Conservation (phyloP, 2,329 filamentous ascomycete species). For the Gyromitra esculenta region DNA sequence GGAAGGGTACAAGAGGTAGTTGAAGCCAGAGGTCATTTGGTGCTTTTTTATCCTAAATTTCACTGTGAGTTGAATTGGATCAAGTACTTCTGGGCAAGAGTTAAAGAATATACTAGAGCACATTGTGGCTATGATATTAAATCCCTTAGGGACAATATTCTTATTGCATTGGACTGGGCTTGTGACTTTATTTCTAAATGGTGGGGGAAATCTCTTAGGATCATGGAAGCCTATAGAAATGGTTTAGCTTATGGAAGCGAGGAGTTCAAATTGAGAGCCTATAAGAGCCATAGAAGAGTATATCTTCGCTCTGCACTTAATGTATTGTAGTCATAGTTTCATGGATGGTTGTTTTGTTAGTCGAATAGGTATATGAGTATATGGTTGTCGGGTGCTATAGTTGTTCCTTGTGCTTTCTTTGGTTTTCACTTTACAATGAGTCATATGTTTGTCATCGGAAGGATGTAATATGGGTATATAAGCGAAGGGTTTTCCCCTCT, state of each 20-base stretch:
- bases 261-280: constrained; percentile 22
- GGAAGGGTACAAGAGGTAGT: constrained; percentile 24
- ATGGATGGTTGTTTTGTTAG: too few relatives aligned
- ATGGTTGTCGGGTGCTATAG: too few relatives aligned
- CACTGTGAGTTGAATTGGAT: constrained; percentile 50
- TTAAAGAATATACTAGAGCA: constrained; percentile 26
- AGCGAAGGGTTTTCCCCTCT: too few relatives aligned
- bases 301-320: not conserved
- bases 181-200: constrained; percentile 17
- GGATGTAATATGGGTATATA: too few relatives aligned
- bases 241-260: not conserved
- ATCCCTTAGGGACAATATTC: constrained; percentile 20
- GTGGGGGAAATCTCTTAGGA: constrained; percentile 20
- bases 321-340: not conserved
- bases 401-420: too few relatives aligned
- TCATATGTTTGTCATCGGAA: too few relatives aligned
- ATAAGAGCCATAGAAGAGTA: constrained; percentile 25
- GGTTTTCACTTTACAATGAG: too few relatives aligned
- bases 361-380: too few relatives aligned
- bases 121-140: constrained; percentile 34
- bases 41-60: constrained; percentile 45
- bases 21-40: constrained; percentile 13
- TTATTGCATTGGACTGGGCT: not conserved
- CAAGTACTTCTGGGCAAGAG: constrained; percentile 35
- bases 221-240: constrained; percentile 28